Conservation (phyloP, 139 green algal genomes). For the Raphidocelis subcapitata region DNA sequence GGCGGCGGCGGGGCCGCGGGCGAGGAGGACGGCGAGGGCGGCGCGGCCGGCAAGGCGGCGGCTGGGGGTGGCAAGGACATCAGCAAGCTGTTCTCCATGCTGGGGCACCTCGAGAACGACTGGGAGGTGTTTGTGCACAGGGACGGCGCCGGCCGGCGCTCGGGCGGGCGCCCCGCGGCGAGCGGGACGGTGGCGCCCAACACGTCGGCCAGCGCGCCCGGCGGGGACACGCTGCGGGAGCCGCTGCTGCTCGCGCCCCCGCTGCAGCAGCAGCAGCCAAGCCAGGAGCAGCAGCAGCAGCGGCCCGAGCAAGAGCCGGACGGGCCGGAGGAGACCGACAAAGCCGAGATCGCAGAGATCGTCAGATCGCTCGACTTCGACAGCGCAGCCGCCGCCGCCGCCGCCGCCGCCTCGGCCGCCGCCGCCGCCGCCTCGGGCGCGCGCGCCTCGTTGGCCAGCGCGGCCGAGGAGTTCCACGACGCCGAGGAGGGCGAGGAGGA, state of each 20-base stretch:
- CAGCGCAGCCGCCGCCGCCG: no score
- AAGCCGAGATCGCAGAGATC: no score
- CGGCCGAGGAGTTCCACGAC: no score
- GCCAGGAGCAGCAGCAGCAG: slow-evolving; percentile 11
- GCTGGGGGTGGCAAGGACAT: background rate
- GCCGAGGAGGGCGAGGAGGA: no score
- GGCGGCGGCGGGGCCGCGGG: background rate
- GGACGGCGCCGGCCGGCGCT: background rate
- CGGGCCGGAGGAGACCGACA: slow-evolving; percentile 47
- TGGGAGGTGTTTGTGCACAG: background rate
- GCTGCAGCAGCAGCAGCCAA: background rate
- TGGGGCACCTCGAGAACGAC: slow-evolving; percentile 2
- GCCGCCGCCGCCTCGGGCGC: no score
- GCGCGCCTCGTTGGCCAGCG: no score
- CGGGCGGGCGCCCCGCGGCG: background rate
- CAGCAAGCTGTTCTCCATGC: background rate
- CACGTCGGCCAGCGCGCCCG: background rate
- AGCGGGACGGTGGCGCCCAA: background rate
- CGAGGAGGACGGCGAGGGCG: background rate
- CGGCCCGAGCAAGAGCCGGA: slow-evolving; percentile 31
- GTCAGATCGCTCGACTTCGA: no score
- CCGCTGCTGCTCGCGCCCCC: background rate
- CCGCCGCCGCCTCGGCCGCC: no score
- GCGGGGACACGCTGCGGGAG: background rate
- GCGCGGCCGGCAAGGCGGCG: background rate